Percentiles rank a stretch among this genome's conserved stretches.
Evolutionary conservation across 2,329 filamentous ascomycete species (phyloP).

Genomic region (Bipolaris sorokiniana): DNA sequence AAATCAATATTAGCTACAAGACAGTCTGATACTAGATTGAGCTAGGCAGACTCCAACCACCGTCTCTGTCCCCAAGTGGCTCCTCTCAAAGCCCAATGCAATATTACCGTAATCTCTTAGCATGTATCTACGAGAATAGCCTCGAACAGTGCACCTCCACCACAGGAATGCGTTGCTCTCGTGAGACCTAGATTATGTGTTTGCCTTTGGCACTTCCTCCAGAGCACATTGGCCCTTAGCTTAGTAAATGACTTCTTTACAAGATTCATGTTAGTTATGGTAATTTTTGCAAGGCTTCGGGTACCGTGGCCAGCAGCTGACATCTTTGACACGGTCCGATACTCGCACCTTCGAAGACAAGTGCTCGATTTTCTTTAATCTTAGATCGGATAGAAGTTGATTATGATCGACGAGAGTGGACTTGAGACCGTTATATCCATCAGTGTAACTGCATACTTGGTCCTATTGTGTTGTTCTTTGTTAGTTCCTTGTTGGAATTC

Average conservation of each 20-base stretch:
- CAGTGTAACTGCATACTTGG: too few relatives aligned
- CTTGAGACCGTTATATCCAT: too few relatives aligned
- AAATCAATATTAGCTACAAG: conserved; percentile 22
- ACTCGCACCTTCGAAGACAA: conserved; percentile 17
- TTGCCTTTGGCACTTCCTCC: conserved; percentile 21
- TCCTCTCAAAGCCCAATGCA: conserved; percentile 19
- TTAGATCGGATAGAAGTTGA: background rate
- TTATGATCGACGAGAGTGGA: too few relatives aligned
- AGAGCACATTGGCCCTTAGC: conserved; percentile 16
- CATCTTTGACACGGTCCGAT: conserved; percentile 24
- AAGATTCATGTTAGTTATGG: too few relatives aligned
- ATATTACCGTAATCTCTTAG: conserved; percentile 17
- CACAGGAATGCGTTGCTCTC: background rate
- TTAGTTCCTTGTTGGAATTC: too few relatives aligned
- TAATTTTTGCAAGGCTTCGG: conserved; percentile 11
- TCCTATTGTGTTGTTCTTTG: too few relatives aligned
- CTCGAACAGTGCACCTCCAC: conserved; percentile 3
- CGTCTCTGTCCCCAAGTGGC: conserved; percentile 22
- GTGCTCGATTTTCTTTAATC: conserved; percentile 21
- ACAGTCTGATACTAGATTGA: conserved; percentile 18
- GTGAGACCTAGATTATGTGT: conserved; percentile 8
- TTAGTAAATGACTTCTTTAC: conserved; percentile 4
- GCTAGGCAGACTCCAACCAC: conserved; percentile 18
- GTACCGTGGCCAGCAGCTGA: conserved; percentile 9
- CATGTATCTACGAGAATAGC: conserved; percentile 16